These are phyloP conservation scores for Leccinum longicurvipes DNA, from an alignment of 768 basidiomycete species.

Conservation along the genomic window DNA sequence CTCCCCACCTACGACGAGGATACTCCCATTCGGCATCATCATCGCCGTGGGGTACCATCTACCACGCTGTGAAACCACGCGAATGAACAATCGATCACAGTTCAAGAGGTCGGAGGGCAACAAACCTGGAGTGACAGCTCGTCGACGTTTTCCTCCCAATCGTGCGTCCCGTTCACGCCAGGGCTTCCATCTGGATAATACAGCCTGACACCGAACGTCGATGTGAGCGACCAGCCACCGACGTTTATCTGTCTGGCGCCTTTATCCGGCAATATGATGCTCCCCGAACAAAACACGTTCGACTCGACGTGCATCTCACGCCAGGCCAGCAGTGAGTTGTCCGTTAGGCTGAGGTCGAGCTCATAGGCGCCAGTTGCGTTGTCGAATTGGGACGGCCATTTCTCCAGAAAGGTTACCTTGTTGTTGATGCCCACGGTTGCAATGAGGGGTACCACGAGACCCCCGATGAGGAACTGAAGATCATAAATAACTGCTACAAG, in stretches of 20 bases:
- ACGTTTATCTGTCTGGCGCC: conserved; percentile 39
- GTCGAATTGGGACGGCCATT: conserved; percentile 52
- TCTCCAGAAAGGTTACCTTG: conserved; percentile 80
- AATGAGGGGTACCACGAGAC: conserved; percentile 69
- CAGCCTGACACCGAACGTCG: conserved; percentile 70
- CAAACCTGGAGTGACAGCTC: conserved; percentile 59
- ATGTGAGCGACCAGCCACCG: conserved; percentile 58
- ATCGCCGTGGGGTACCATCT: conserved; percentile 74
- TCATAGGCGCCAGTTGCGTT: conserved; percentile 81
- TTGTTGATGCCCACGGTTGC: conserved; percentile 77
- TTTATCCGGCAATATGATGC: conserved; percentile 72
- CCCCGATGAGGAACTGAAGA: conserved; percentile 45
- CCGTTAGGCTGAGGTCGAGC: conserved; percentile 57
- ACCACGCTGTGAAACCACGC: conserved; percentile 39
- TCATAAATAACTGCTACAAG: background rate
- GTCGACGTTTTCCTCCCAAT: conserved; percentile 73
- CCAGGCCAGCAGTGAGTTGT: conserved; percentile 51
- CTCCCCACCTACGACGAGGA: conserved; percentile 75
- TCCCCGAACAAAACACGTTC: conserved; percentile 78
- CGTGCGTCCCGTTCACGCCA: conserved; percentile 70
- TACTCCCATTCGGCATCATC: conserved; percentile 68
- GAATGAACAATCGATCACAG: background rate
- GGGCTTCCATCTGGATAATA: conserved; percentile 66
- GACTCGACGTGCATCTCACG: conserved; percentile 73
- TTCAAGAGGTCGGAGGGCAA: background rate